Percentiles rank a stretch among this genome's conserved stretches.
These are phyloP conservation scores for Mycosarcoma maydis DNA, from an alignment of 1,284 basidiomycete genomes.

Conservation along the genomic window DNA sequence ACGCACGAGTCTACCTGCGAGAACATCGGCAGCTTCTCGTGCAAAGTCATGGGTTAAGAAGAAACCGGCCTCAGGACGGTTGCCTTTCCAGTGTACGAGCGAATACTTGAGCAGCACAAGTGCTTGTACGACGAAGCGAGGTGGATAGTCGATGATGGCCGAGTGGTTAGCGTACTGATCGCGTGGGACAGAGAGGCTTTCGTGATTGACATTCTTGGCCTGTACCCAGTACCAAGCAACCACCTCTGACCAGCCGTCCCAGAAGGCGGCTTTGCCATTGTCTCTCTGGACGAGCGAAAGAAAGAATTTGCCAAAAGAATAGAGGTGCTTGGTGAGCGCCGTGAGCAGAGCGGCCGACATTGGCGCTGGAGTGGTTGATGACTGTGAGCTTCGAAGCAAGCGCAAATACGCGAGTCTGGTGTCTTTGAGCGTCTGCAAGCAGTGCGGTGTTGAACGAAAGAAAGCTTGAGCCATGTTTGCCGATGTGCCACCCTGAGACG, in stretches of 20 bases:
- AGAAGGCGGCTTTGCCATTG: conserved; percentile 59
- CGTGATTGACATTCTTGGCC: conserved; percentile 38
- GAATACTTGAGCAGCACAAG: conserved; percentile 57
- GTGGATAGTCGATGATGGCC: conserved; percentile 52
- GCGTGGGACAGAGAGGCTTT: conserved; percentile 43
- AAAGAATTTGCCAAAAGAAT: conserved; percentile 63
- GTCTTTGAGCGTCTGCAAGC: conserved; percentile 50
- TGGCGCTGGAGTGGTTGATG: conserved; percentile 13
- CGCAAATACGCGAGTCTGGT: conserved; percentile 46
- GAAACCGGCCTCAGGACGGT: conserved; percentile 29
- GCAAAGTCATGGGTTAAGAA: conserved; percentile 56
- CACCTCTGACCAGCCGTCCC: conserved; percentile 64
- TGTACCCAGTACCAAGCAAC: conserved; percentile 63
- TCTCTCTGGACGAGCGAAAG: conserved; percentile 55
- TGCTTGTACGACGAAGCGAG: conserved; percentile 61
- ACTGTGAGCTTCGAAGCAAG: conserved; percentile 24
- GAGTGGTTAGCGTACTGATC: conserved; percentile 41
- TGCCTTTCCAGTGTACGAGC: conserved; percentile 58
- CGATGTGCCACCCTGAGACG: conserved; percentile 26
- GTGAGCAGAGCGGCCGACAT: conserved; percentile 22
- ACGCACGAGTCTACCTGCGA: conserved; percentile 56
- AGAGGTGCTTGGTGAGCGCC: conserved; percentile 61
- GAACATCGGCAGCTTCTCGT: conserved; percentile 51
- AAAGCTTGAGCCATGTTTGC: conserved; percentile 60
- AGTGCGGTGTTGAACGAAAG: conserved; percentile 57